Evolutionary conservation across 1,284 basidiomycete genomes (phyloP).

Genomic region (Phlebopus sp.): DNA sequence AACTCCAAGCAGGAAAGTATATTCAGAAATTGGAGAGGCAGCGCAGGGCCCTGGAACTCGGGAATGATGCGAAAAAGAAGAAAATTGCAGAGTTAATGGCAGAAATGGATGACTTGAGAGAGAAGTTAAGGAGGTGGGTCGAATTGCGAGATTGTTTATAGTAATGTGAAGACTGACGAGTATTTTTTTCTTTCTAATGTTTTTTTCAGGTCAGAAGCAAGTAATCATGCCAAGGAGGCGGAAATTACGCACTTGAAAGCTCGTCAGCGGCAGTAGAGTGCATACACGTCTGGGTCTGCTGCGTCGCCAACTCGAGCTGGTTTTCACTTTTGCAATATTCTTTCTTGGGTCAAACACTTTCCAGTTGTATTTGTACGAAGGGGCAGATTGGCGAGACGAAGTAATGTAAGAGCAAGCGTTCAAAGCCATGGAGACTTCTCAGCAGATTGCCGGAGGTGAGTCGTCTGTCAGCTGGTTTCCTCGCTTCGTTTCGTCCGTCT

Average conservation of each 20-base stretch:
- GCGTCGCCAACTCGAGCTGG: too few relatives aligned
- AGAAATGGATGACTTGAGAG: slow-evolving; percentile 29
- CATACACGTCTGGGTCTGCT: not conserved
- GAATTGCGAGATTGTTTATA: too few relatives aligned
- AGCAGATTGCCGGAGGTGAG: too few relatives aligned
- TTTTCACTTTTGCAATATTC: too few relatives aligned
- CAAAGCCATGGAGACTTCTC: too few relatives aligned
- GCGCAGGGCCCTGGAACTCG: slow-evolving; percentile 35
- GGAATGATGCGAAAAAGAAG: slow-evolving; percentile 36
- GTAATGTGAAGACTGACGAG: not conserved
- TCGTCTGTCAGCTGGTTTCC: too few relatives aligned
- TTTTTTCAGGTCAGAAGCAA: slow-evolving; percentile 12
- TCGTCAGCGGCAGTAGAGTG: not conserved
- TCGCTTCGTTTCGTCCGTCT: too few relatives aligned
- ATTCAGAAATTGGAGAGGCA: slow-evolving; percentile 42
- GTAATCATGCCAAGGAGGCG: slow-evolving; percentile 8
- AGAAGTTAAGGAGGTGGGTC: slow-evolving; percentile 14
- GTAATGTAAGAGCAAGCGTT: not conserved
- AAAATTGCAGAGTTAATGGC: slow-evolving; percentile 37
- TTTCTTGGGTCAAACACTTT: too few relatives aligned
- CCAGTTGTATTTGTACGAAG: too few relatives aligned
- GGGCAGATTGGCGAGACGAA: too few relatives aligned
- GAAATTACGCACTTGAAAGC: slow-evolving; percentile 10
- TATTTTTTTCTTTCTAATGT: not conserved
- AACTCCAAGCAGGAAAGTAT: slow-evolving; percentile 25